Evolutionary conservation across 352 stramenopile species (phyloP).

Genomic region (Globisporangium radiosum): DNA sequence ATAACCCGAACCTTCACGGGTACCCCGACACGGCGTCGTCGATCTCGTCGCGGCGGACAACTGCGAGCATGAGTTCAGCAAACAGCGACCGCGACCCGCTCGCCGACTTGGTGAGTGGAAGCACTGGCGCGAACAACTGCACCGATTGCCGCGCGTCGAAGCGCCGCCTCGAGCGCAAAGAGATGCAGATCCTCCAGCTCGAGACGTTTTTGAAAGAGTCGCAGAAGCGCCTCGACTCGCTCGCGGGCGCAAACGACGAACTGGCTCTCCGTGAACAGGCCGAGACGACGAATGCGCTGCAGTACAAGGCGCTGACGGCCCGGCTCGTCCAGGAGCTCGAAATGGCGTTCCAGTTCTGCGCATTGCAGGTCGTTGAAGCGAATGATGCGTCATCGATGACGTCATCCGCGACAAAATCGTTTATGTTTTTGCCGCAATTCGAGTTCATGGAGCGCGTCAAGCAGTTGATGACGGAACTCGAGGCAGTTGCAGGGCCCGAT

Average conservation of each 20-base stretch:
- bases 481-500: constrained; percentile 21
- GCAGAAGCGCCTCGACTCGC: constrained; percentile 65
- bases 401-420: constrained; percentile 27
- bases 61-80: constrained; percentile 53
- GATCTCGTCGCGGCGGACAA: constrained; percentile 43
- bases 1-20: not conserved
- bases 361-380: constrained; percentile 23
- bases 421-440: constrained; percentile 57
- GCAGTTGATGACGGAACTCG: constrained; percentile 46
- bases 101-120: constrained; percentile 22
- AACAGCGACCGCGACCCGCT: constrained; percentile 43
- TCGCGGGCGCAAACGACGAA: constrained; percentile 61
- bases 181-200: constrained; percentile 70
- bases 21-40: constrained; percentile 20
- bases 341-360: constrained; percentile 62
- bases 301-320: constrained; percentile 51
- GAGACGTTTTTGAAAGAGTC: constrained; percentile 76
- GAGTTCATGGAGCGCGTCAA: constrained; percentile 75
- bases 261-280: constrained; percentile 46
- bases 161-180: constrained; percentile 59
- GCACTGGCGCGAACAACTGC: constrained; percentile 13
- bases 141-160: constrained; percentile 44
- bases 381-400: not conserved
- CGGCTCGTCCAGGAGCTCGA: constrained; percentile 72
- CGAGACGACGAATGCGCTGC: constrained; percentile 51